phyloP scores from a whole-genome alignment of 768 basidiomycete species.

The Boletus barrowsii region DNA sequence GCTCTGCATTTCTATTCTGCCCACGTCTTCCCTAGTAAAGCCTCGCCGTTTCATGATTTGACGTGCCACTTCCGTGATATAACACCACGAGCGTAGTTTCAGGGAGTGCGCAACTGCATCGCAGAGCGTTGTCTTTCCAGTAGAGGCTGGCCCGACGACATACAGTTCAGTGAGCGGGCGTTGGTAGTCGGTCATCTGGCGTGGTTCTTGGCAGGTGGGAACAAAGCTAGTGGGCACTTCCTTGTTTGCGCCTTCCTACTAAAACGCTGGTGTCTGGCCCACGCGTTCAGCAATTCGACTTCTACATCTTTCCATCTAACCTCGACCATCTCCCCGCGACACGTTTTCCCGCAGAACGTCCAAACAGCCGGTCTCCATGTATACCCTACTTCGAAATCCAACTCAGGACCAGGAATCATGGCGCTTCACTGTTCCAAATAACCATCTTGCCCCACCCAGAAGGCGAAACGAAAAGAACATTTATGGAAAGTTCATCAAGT shows the following conservation, averaged over 20 bases:
- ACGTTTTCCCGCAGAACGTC: background rate
- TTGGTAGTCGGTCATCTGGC: slow-evolving; percentile 16
- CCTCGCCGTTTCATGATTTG: slow-evolving; percentile 51
- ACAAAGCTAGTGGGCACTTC: slow-evolving; percentile 3
- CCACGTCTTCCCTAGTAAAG: slow-evolving; percentile 50
- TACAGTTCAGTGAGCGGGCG: slow-evolving; percentile 32
- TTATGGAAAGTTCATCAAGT: slow-evolving; percentile 50
- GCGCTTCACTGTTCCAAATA: slow-evolving; percentile 41
- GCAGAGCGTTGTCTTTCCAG: slow-evolving; percentile 71
- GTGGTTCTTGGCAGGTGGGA: slow-evolving; percentile 18
- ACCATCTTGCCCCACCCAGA: slow-evolving; percentile 26
- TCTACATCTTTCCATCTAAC: background rate
- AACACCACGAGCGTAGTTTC: slow-evolving; percentile 35
- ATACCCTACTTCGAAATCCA: slow-evolving; percentile 38
- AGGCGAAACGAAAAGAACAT: slow-evolving; percentile 26
- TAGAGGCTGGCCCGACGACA: slow-evolving; percentile 57
- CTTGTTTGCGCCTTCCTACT: slow-evolving; percentile 11
- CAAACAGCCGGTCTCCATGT: slow-evolving; percentile 9
- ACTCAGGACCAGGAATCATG: slow-evolving; percentile 50
- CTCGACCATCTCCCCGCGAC: background rate
- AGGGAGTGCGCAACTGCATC: slow-evolving; percentile 45
- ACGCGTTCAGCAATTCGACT: background rate
- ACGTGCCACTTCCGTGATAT: slow-evolving; percentile 62
- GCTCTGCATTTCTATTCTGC: slow-evolving; percentile 55
- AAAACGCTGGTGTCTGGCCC: slow-evolving; percentile 7